phyloP scores from a whole-genome alignment of 2,329 filamentous ascomycete genomes.

The Volutella citrinella region DNA sequence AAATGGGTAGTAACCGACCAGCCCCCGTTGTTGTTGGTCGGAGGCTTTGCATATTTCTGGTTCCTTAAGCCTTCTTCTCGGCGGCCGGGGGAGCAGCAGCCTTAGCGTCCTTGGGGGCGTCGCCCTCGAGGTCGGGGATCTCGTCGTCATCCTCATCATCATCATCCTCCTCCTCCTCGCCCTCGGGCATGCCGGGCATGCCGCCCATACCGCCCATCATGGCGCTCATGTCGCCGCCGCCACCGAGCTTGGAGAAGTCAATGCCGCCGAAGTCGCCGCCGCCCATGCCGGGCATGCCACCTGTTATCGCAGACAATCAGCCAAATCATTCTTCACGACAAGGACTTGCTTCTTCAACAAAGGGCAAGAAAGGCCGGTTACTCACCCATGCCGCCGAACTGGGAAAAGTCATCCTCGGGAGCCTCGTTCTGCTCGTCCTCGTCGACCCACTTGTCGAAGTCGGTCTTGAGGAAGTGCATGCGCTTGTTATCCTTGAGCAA shows the following conservation, averaged over 20 bases:
- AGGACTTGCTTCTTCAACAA: too few species aligned
- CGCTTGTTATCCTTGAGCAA: constrained; percentile 88
- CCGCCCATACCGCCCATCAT: constrained; percentile 62
- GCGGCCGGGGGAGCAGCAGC: constrained; percentile 31
- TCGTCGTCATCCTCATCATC: constrained; percentile 66
- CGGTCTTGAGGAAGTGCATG: constrained; percentile 94
- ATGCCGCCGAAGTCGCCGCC: constrained; percentile 77
- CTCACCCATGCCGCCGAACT: constrained; percentile 65
- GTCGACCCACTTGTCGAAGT: constrained; percentile 99
- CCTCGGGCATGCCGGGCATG: constrained; percentile 45
- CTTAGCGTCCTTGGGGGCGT: constrained; percentile 43
- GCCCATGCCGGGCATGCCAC: constrained; percentile 53
- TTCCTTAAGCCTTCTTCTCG: constrained; percentile 36
- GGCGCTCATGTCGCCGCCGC: constrained; percentile 50
- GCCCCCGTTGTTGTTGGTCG: too few species aligned
- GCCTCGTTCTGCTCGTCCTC: constrained; percentile 97
- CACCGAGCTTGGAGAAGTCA: constrained; percentile 89
- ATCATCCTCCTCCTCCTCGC: constrained; percentile 42
- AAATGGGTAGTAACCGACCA: too few species aligned
- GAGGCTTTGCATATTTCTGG: background rate
- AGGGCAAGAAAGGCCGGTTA: too few species aligned
- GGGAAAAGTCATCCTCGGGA: constrained; percentile 73
- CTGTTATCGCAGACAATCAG: too few species aligned
- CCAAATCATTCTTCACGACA: too few species aligned
- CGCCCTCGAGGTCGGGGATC: constrained; percentile 78